Percentiles rank a stretch among this genome's conserved stretches.
phyloP scores from a whole-genome alignment of 225 moss, liverwort and hornwort genomes.

The Bryum argenteum region DNA sequence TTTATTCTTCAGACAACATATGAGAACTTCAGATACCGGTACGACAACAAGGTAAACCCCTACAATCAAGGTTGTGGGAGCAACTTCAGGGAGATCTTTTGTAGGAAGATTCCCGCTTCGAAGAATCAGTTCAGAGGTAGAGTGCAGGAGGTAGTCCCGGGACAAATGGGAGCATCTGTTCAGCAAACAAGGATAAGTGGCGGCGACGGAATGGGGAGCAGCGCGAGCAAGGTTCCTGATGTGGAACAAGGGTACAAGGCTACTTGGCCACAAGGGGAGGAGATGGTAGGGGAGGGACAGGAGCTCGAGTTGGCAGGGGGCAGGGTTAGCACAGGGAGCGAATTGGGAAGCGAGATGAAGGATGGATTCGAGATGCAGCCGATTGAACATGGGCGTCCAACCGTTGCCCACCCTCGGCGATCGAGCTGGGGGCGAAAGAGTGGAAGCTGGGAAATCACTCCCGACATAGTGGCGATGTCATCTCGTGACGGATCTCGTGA shows the following conservation, averaged over 20 bases:
- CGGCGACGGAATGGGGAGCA: conserved; percentile 43
- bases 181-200: conserved; percentile 42
- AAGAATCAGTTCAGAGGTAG: conserved; percentile 83
- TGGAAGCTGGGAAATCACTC: conserved; percentile 97
- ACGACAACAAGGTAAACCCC: conserved; percentile 95
- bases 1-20: conserved; percentile 72
- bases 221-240: conserved; percentile 60
- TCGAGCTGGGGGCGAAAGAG: conserved; percentile 95
- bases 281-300: conserved; percentile 63
- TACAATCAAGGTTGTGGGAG: conserved; percentile 76
- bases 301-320: conserved; percentile 80
- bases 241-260: conserved; percentile 85
- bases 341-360: conserved; percentile 84
- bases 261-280: conserved; percentile 68
- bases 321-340: conserved; percentile 91
- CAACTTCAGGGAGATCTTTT: conserved; percentile 91
- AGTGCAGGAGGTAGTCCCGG: conserved; percentile 50
- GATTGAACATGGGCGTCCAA: conserved; percentile 58
- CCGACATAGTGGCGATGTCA: conserved; percentile 77
- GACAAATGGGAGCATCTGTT: conserved; percentile 45
- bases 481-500: conserved; percentile 49
- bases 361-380: conserved; percentile 79
- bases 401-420: conserved; percentile 77
- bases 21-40: conserved; percentile 94
- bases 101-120: conserved; percentile 63